Base-by-base conservation (phyloP, 768 basidiomycete species). In the Hydnum rufescens region DNA sequence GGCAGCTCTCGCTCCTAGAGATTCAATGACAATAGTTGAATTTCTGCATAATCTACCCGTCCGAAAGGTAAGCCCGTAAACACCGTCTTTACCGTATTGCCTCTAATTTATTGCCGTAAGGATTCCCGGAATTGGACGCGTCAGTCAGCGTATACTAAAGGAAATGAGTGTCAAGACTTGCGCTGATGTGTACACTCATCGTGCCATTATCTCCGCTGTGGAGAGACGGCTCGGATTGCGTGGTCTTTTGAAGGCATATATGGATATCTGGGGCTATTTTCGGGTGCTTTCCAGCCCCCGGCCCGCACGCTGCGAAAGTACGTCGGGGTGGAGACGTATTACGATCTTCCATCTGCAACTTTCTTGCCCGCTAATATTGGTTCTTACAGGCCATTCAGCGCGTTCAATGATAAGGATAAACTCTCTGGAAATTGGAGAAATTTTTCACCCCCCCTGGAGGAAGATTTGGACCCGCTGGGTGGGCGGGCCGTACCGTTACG, bases 151-250 rank as follows among this genome's bases (percentile, higher is more conserved):
- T 42, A 68, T 92, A 26, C 67, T 95, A 5, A 85, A 90, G 53
- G 81, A 84, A 2, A 73, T 95, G 30, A 88, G 84, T 5, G 78
- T 97, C 60, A 80, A 92, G 84, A 88, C 74, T 6, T 96, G 92
- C 58, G 90, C 84, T 3, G 93, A n/a, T n/a, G n/a, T n/a, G n/a
- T n/a, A n/a, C n/a, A n/a, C n/a, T n/a, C n/a, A n/a, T n/a, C n/a
- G n/a, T n/a, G n/a, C n/a, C n/a, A n/a, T n/a, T n/a, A n/a, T n/a
- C n/a, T n/a, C n/a, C n/a, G n/a, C n/a, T n/a, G 79, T 96, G 75
- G 86, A 95, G 63, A 85, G 85, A 58, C 8, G 19, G 8, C 19
- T 39, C 8, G 86, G 85, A 5, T 68, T 87, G 31, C 64, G 70
- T 28, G 82, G 78, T 59, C 70, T 97, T 32, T 72, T 95, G 42